Percentiles rank a stretch among this genome's conserved stretches.
Evolutionary conservation across 768 basidiomycete genomes (phyloP).

Genomic region (Gymnopilus junonius): DNA sequence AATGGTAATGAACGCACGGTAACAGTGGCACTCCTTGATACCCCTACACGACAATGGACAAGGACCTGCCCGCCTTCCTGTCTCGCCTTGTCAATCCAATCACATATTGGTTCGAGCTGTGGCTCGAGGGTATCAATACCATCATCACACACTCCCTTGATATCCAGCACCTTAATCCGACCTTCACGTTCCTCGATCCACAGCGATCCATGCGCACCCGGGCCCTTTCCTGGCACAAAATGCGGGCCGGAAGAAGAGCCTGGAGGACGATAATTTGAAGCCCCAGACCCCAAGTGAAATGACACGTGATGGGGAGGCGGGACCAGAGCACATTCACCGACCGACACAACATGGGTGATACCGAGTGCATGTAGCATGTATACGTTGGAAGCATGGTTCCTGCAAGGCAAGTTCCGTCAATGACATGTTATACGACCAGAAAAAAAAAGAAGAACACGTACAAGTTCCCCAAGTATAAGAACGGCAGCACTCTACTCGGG

Average conservation of each 20-base stretch:
- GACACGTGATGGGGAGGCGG: slow-evolving; percentile 64
- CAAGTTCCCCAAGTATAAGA: slow-evolving; percentile 95
- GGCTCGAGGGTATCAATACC: slow-evolving; percentile 95
- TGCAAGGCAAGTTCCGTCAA: slow-evolving; percentile 31
- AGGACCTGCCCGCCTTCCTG: slow-evolving; percentile 85
- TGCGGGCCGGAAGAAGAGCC: slow-evolving; percentile 32
- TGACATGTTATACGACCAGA: too few relatives aligned
- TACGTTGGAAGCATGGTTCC: slow-evolving; percentile 92
- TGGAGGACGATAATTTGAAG: slow-evolving; percentile 31
- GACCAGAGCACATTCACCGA: slow-evolving; percentile 91
- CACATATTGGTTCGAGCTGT: slow-evolving; percentile 85
- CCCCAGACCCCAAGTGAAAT: slow-evolving; percentile 8
- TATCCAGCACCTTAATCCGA: slow-evolving; percentile 88
- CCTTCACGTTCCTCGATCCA: slow-evolving; percentile 91
- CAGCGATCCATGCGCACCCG: slow-evolving; percentile 68
- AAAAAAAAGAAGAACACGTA: slow-evolving; percentile 47
- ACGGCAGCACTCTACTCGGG: slow-evolving; percentile 90
- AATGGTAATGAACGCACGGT: slow-evolving; percentile 54
- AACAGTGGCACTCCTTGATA: slow-evolving; percentile 91
- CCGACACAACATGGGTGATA: slow-evolving; percentile 96
- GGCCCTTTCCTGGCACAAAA: slow-evolving; percentile 48
- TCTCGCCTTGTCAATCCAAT: slow-evolving; percentile 91
- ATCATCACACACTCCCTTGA: slow-evolving; percentile 93
- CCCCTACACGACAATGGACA: slow-evolving; percentile 99
- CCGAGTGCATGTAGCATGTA: slow-evolving; percentile 96